These are phyloP conservation scores for Alternaria sp. DNA, from an alignment of 2,329 filamentous ascomycete species.

Conservation along the genomic window DNA sequence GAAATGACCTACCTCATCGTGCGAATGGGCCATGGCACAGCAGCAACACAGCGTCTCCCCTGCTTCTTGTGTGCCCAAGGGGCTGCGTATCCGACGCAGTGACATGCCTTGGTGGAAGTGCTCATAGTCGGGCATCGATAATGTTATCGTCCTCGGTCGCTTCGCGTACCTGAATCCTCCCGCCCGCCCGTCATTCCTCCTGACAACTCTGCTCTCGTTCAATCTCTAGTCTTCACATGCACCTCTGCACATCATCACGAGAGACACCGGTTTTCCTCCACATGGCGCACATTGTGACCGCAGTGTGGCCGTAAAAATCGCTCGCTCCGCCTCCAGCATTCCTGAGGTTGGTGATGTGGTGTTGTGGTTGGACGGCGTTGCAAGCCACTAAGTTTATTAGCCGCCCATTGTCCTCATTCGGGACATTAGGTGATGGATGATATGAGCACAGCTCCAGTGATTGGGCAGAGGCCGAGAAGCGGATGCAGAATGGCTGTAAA, in stretches of 20 bases:
- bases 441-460: constrained; percentile 14
- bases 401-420: constrained; percentile 39
- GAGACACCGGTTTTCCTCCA: constrained; percentile 15
- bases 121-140: background rate
- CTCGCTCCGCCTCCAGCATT: constrained; percentile 1
- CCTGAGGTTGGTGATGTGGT: constrained; percentile 17
- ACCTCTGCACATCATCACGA: constrained; percentile 33
- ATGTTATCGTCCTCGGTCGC: background rate
- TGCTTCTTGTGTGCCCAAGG: constrained; percentile 2
- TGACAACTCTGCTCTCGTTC: constrained; percentile 17
- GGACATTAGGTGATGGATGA: constrained; percentile 38
- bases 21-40: constrained; percentile 1
- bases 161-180: constrained; percentile 17
- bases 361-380: constrained; percentile 32
- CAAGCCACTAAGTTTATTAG: constrained; percentile 42
- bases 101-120: background rate
- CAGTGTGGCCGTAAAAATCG: constrained; percentile 17
- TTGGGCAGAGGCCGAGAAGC: constrained; percentile 23
- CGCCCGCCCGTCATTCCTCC: constrained; percentile 17
- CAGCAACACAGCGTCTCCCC: constrained; percentile 1
- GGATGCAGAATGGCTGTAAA: constrained; percentile 41
- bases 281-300: constrained; percentile 22
- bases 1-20: background rate
- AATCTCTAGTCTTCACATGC: constrained; percentile 16
- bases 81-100: background rate